phyloP scores from a whole-genome alignment of 2,329 filamentous ascomycete species.

The Cladophialophora carrionii region DNA sequence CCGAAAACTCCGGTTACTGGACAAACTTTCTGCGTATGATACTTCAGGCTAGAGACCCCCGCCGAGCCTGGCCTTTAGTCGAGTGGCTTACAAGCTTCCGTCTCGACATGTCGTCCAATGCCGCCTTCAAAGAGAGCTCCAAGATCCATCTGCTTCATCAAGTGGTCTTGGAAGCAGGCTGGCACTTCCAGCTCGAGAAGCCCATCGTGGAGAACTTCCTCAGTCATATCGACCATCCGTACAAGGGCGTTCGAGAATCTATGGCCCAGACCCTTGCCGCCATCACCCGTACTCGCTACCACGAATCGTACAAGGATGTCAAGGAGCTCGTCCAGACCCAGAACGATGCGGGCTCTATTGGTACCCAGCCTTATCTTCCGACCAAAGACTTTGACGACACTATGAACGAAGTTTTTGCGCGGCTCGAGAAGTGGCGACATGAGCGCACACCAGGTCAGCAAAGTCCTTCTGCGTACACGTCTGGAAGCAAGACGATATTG shows the following conservation, averaged over 20 bases:
- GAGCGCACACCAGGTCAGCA: slow-evolving; percentile 86
- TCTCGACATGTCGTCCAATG: slow-evolving; percentile 91
- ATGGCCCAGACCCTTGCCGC: slow-evolving; percentile 87
- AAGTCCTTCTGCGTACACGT: slow-evolving; percentile 91
- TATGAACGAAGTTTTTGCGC: slow-evolving; percentile 73
- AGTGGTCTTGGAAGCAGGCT: slow-evolving; percentile 82
- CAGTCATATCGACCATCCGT: slow-evolving; percentile 90
- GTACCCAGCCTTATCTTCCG: slow-evolving; percentile 80
- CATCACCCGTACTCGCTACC: slow-evolving; percentile 88
- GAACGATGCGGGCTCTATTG: slow-evolving; percentile 77
- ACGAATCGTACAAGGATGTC: slow-evolving; percentile 88
- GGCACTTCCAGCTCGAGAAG: slow-evolving; percentile 92
- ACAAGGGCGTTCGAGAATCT: slow-evolving; percentile 93
- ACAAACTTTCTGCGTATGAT: slow-evolving; percentile 89
- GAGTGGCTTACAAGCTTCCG: slow-evolving; percentile 82
- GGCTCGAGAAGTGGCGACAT: slow-evolving; percentile 83
- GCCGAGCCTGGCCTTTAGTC: slow-evolving; percentile 82
- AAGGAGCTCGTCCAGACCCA: slow-evolving; percentile 74
- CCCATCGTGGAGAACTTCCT: slow-evolving; percentile 90
- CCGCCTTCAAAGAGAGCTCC: slow-evolving; percentile 97
- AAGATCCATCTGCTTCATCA: slow-evolving; percentile 92
- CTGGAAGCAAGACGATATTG: slow-evolving; percentile 91
- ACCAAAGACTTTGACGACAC: slow-evolving; percentile 72
- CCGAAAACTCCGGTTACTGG: slow-evolving; percentile 95
- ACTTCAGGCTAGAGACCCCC: slow-evolving; percentile 84